Conservation (phyloP, 2,329 filamentous ascomycete genomes). For the Pestalotiopsis sp. region DNA sequence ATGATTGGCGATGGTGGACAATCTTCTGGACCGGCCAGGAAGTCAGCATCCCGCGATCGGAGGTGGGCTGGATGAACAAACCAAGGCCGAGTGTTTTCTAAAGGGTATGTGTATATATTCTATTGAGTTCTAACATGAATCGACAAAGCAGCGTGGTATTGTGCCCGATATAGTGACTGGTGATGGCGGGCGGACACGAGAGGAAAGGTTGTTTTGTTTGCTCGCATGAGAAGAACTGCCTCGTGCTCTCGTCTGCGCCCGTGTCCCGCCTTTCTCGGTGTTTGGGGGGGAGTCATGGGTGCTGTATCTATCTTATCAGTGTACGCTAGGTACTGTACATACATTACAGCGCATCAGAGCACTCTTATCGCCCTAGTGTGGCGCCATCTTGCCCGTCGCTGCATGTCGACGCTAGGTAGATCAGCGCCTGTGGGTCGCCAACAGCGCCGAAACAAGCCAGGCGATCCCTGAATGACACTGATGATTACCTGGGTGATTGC, state of each 20-base stretch:
- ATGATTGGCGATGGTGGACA: not conserved
- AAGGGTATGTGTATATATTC: not conserved
- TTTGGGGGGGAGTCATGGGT: not conserved
- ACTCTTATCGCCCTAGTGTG: not conserved
- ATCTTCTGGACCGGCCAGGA: not conserved
- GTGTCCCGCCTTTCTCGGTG: not conserved
- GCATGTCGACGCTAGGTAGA: not conserved
- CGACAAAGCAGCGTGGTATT: not conserved
- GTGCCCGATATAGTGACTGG: not conserved
- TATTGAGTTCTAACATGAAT: not conserved
- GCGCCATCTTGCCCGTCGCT: not conserved
- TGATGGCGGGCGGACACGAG: not conserved
- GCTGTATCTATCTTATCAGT: not conserved
- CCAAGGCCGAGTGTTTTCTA: not conserved
- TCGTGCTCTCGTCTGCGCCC: not conserved
- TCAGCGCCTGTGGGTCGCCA: not conserved
- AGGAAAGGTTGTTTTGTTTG: not conserved
- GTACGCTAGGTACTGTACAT: not conserved
- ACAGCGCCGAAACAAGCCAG: not conserved
- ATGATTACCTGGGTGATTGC: not conserved
- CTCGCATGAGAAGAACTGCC: not conserved
- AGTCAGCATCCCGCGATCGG: not conserved
- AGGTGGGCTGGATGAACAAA: not conserved
- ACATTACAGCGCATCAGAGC: not conserved
- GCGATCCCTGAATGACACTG: not conserved